Conservation (phyloP, 345 rosid species). For the Eucalyptus dawsonii region DNA sequence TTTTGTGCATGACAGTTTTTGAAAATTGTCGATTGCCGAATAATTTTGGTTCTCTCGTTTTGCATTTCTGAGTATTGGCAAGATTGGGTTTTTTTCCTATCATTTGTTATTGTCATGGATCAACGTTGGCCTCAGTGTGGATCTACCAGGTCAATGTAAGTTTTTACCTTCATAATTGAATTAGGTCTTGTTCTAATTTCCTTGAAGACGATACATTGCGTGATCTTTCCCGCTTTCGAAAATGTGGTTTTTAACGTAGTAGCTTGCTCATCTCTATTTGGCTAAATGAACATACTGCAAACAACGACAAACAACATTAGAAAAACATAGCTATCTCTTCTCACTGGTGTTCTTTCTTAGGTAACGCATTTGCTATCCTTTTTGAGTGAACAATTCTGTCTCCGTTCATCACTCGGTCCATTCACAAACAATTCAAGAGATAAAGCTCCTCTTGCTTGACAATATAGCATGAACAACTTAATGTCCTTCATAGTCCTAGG, state of each 20-base stretch:
- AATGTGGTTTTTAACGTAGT: background rate
- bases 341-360: background rate
- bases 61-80: accelerated
- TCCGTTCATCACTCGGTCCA: background rate
- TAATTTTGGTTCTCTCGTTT: background rate
- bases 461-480: background rate
- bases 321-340: background rate
- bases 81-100: background rate
- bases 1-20: background rate
- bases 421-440: background rate
- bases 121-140: accelerated
- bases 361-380: background rate
- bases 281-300: background rate
- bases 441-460: background rate
- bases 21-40: background rate
- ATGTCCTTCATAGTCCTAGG: background rate
- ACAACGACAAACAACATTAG: background rate
- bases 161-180: background rate
- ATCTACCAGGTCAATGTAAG: background rate
- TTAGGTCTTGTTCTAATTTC: background rate
- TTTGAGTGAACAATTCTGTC: background rate
- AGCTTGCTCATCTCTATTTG: background rate
- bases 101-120: background rate
- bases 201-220: background rate
- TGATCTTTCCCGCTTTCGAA: background rate